Evolutionary conservation across 768 basidiomycete species (phyloP).

Genomic region (Termitomyces sp.): DNA sequence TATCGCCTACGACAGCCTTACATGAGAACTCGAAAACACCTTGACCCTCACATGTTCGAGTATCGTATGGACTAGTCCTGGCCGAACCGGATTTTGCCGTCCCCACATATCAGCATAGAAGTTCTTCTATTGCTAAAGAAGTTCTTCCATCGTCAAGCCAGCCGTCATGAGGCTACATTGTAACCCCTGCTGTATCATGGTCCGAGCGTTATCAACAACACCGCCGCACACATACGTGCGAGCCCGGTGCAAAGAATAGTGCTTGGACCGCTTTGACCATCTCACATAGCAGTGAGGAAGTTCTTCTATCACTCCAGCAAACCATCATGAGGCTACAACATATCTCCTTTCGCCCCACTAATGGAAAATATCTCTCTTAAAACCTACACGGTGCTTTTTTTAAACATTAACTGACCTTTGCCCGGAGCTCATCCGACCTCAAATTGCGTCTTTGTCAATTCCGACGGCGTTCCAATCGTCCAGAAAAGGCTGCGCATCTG

Average conservation of each 20-base stretch:
- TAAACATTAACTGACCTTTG: neutral
- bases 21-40: neutral
- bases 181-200: neutral
- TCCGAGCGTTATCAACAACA: neutral
- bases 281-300: neutral
- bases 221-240: neutral
- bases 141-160: no score
- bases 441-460: neutral
- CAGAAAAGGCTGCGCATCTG: neutral
- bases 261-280: neutral
- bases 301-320: neutral
- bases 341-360: neutral
- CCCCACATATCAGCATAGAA: neutral
- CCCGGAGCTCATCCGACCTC: neutral
- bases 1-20: neutral
- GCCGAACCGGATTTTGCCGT: neutral
- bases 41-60: neutral
- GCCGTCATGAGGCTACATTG: neutral
- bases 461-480: neutral
- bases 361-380: no score
- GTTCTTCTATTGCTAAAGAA: neutral
- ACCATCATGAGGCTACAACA: neutral
- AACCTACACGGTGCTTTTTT: neutral
- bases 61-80: neutral
- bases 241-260: neutral